phyloP scores from a whole-genome alignment of 2,329 filamentous ascomycete genomes.

The Stemphylium beticola region DNA sequence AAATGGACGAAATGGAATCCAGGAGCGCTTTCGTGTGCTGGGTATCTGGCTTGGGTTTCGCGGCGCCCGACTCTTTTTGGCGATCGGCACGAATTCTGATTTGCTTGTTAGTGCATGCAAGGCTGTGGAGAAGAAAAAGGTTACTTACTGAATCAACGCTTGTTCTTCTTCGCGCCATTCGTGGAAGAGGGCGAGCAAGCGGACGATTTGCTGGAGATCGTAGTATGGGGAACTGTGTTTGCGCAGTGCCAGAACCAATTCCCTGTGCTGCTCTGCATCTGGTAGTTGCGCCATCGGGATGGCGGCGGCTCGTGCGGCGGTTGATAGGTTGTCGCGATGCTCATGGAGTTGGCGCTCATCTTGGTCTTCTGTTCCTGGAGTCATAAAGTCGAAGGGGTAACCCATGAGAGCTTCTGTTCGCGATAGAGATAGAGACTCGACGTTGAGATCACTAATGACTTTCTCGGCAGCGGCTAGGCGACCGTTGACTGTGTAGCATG shows the following conservation, averaged over 20 bases:
- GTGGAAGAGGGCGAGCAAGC: constrained; percentile 51
- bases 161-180: constrained; percentile 53
- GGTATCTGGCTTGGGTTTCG: constrained; percentile 28
- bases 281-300: constrained; percentile 29
- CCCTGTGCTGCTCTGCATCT: constrained; percentile 25
- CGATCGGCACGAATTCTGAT: constrained; percentile 19
- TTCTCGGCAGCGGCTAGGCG: constrained; percentile 62
- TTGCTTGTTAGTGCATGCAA: constrained; percentile 9
- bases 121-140: neutral
- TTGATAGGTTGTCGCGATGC: constrained; percentile 27
- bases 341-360: constrained; percentile 31
- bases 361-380: constrained; percentile 34
- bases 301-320: constrained; percentile 23
- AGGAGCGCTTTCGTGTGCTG: constrained; percentile 49
- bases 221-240: constrained; percentile 46
- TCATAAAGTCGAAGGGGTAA: constrained; percentile 45
- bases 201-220: constrained; percentile 53
- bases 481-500: constrained; percentile 47
- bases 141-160: constrained; percentile 42
- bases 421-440: constrained; percentile 53
- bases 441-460: constrained; percentile 58
- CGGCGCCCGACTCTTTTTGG: constrained; percentile 12
- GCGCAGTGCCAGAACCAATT: constrained; percentile 30
- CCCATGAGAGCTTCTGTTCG: constrained; percentile 52
- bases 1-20: constrained; percentile 47